Conservation (phyloP, 2,329 filamentous ascomycete genomes). For the Stachybotrys chartarum region DNA sequence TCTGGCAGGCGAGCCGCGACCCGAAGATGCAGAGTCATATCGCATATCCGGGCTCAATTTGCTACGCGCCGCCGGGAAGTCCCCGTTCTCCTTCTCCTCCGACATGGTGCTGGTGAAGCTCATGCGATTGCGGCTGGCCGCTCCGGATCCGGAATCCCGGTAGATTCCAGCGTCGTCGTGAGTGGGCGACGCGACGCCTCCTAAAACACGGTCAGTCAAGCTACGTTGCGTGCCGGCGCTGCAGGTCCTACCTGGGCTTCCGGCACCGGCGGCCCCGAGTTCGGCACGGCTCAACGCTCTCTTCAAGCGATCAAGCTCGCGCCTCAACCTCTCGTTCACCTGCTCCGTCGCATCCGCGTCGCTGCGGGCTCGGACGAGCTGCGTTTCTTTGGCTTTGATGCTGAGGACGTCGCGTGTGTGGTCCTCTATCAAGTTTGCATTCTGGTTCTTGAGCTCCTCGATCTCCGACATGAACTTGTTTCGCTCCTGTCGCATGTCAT, state of each 20-base stretch:
- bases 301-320: slow-evolving; percentile 90
- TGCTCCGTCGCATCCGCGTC: slow-evolving; percentile 87
- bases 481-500: slow-evolving; percentile 77
- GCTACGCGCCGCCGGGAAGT: slow-evolving; percentile 36
- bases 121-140: slow-evolving; percentile 41
- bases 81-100: slow-evolving; percentile 72
- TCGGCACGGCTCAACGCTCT: slow-evolving; percentile 65
- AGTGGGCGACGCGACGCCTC: slow-evolving; percentile 41
- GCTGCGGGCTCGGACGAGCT: slow-evolving; percentile 83
- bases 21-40: slow-evolving; percentile 44
- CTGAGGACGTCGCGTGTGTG: slow-evolving; percentile 92
- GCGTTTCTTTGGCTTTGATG: slow-evolving; percentile 97
- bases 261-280: slow-evolving; percentile 29
- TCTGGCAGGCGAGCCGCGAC: slow-evolving; percentile 52
- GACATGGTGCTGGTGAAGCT: slow-evolving; percentile 60
- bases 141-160: slow-evolving; percentile 39
- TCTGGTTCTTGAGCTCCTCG: slow-evolving; percentile 92
- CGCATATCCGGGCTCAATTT: slow-evolving; percentile 51
- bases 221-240: not conserved
- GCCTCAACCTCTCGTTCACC: slow-evolving; percentile 72
- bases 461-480: slow-evolving; percentile 79
- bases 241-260: slow-evolving; percentile 24
- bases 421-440: slow-evolving; percentile 93
- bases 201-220: slow-evolving; percentile 1
- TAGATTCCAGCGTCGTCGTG: slow-evolving; percentile 55